Percentiles rank a stretch among this genome's conserved stretches.
Evolutionary conservation across 176 grass and related monocot species (phyloP).

Genomic region (Oryza brachyantha): DNA sequence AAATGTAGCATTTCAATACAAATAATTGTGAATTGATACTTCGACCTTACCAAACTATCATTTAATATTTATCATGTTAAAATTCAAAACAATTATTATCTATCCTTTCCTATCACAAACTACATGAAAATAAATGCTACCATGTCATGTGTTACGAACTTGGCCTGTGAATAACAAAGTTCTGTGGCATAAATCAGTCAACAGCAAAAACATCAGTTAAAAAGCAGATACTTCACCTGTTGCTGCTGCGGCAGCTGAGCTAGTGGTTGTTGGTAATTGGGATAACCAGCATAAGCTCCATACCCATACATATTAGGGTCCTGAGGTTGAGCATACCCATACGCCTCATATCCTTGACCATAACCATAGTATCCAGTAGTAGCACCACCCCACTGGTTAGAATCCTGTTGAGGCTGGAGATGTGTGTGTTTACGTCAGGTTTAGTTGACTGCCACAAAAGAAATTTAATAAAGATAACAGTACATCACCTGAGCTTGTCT

Average conservation of each 20-base stretch:
- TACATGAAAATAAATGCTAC: background rate
- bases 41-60: too few species aligned
- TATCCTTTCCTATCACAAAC: background rate
- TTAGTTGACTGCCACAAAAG: background rate
- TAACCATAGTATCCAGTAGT: slow-evolving; percentile 69
- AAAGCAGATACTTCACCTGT: slow-evolving; percentile 40
- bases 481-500: slow-evolving; percentile 51
- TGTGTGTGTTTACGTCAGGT: background rate
- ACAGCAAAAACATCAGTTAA: background rate
- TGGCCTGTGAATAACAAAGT: background rate
- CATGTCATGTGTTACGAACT: background rate
- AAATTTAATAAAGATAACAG: background rate
- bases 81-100: background rate
- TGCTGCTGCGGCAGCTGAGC: slow-evolving; percentile 58
- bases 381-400: slow-evolving; percentile 69
- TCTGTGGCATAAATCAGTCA: too few species aligned
- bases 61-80: background rate
- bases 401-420: slow-evolving; percentile 75
- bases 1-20: background rate
- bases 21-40: background rate
- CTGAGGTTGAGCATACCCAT: slow-evolving; percentile 72
- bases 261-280: slow-evolving; percentile 70
- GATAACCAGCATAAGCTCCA: slow-evolving; percentile 71
- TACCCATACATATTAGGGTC: slow-evolving; percentile 67
- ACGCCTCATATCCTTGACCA: slow-evolving; percentile 69